Conservation (phyloP, 2,329 filamentous ascomycete genomes). For the Scorias spongiosa region DNA sequence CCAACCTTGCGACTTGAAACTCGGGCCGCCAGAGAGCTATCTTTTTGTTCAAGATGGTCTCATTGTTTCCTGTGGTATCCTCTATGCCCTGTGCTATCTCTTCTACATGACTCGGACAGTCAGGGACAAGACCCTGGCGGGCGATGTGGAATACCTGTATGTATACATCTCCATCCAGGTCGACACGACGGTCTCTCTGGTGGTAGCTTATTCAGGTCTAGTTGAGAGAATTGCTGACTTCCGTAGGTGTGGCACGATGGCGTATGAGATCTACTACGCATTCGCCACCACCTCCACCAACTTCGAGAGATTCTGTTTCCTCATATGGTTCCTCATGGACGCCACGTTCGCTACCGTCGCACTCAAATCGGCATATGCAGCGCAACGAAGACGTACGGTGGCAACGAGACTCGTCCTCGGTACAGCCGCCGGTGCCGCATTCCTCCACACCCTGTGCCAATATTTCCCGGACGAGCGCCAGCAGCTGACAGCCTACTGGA, state of each 20-base stretch:
- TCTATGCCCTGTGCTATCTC: conserved; percentile 27
- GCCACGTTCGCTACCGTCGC: conserved; percentile 21
- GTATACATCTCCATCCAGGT: background rate
- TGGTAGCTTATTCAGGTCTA: no score
- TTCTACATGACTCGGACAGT: conserved; percentile 25
- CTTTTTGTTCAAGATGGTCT: conserved; percentile 27
- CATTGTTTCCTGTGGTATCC: conserved; percentile 24
- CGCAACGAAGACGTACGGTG: conserved; percentile 10
- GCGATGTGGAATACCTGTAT: conserved; percentile 15
- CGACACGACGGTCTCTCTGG: background rate
- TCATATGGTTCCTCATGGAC: conserved; percentile 25
- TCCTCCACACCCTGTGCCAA: conserved; percentile 15
- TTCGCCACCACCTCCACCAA: conserved; percentile 20
- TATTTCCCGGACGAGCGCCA: conserved; percentile 25
- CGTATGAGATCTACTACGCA: conserved; percentile 27
- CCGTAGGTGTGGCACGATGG: conserved; percentile 16
- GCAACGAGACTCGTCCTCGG: conserved; percentile 15
- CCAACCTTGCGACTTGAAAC: conserved; percentile 32
- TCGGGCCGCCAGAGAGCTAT: conserved; percentile 25
- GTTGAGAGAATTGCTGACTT: no score
- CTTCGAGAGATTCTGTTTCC: conserved; percentile 22
- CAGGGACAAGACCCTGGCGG: conserved; percentile 21
- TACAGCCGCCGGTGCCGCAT: conserved; percentile 15
- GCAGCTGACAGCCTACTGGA: conserved; percentile 27
- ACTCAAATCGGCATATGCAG: conserved; percentile 16